Conservation (phyloP, 2,329 filamentous ascomycete species). For the Magnaporthiopsis rhizophila region DNA sequence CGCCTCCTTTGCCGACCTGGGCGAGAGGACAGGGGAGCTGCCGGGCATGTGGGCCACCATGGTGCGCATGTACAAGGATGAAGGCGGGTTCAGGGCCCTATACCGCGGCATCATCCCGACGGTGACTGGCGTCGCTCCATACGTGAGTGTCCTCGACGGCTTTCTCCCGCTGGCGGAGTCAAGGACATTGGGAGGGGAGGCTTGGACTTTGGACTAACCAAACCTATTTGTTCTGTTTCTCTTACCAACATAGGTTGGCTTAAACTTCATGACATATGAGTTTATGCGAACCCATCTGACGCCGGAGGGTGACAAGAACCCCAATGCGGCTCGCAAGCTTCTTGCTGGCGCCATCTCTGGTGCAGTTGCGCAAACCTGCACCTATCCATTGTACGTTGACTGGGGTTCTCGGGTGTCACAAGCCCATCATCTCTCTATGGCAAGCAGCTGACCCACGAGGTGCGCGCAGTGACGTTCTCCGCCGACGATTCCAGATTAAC, state of each 20-base stretch:
- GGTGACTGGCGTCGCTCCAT: constrained; percentile 89
- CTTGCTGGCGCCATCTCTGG: constrained; percentile 90
- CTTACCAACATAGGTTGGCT: constrained; percentile 58
- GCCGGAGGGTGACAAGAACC: constrained; percentile 78
- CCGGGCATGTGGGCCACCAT: constrained; percentile 92
- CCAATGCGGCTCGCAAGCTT: constrained; percentile 70
- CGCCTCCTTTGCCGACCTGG: constrained; percentile 81
- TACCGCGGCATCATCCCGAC: constrained; percentile 94
- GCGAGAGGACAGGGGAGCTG: constrained; percentile 55
- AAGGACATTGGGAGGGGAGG: not conserved
- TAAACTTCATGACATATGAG: constrained; percentile 99
- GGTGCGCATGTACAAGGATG: constrained; percentile 76
- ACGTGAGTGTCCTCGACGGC: constrained; percentile 43
- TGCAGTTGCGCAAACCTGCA: constrained; percentile 92
- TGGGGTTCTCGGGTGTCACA: not conserved
- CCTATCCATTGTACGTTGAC: constrained; percentile 85
- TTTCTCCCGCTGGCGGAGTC: not conserved
- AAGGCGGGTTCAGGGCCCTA: constrained; percentile 78
- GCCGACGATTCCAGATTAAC: constrained; percentile 94
- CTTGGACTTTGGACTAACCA: constrained; percentile 5
- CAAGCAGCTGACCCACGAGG: constrained; percentile 4
- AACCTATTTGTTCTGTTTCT: not conserved
- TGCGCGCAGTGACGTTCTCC: constrained; percentile 67
- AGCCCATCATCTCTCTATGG: not conserved
- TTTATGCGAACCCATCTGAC: constrained; percentile 77